Evolutionary conservation across 352 stramenopile genomes (phyloP).

Genomic region (Globisporangium alternatum): DNA sequence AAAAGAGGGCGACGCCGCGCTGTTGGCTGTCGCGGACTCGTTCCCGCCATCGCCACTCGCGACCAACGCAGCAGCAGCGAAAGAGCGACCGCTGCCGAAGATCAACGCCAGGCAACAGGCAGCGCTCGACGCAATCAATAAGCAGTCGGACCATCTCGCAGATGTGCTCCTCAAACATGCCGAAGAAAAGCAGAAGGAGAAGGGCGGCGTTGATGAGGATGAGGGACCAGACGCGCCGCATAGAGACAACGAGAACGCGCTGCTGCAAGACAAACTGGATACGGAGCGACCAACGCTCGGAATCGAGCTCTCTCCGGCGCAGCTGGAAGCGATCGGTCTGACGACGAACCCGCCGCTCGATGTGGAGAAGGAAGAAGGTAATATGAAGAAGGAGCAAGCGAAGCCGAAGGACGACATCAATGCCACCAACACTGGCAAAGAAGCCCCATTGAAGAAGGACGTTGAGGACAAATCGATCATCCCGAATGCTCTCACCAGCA

Average conservation of each 20-base stretch:
- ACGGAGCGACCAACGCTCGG: background rate
- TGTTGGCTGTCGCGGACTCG: background rate
- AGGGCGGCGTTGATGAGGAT: background rate
- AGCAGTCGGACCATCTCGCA: background rate
- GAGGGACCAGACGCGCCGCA: background rate
- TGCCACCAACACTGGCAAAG: background rate
- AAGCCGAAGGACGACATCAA: background rate
- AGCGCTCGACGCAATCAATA: background rate
- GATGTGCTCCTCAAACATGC: background rate
- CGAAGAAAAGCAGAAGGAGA: background rate
- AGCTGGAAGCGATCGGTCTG: slow-evolving; percentile 17
- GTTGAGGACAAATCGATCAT: background rate
- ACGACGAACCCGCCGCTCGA: background rate
- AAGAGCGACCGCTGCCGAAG: background rate
- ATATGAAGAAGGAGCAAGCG: background rate
- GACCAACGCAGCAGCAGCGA: background rate
- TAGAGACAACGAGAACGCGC: background rate
- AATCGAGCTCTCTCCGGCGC: slow-evolving; percentile 13
- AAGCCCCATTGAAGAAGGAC: background rate
- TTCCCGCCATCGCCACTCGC: background rate
- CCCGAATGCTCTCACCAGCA: background rate
- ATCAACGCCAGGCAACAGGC: background rate
- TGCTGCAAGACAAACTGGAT: background rate
- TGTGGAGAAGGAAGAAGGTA: background rate
- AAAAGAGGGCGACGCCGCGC: background rate